Evolutionary conservation across 495 filamentous ascomycete genomes (phyloP).

Genomic region (Aspergillus affinis): DNA sequence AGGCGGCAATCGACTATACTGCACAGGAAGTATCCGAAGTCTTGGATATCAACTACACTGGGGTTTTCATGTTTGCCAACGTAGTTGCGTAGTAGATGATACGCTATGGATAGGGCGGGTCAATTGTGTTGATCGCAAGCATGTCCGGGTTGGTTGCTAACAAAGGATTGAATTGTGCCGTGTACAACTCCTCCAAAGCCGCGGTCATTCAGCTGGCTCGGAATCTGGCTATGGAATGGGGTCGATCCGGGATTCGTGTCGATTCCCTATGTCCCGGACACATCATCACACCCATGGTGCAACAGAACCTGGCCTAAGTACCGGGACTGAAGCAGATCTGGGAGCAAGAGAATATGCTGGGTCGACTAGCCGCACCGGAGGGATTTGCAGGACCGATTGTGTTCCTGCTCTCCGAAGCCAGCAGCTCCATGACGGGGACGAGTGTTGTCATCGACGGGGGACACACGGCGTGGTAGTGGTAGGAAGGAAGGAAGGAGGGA

Average conservation of each 20-base stretch:
- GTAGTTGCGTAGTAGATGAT: conserved; percentile 77
- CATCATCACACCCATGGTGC: conserved; percentile 63
- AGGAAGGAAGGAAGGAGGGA: not conserved
- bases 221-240: conserved; percentile 73
- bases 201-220: conserved; percentile 65
- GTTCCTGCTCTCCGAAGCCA: conserved; percentile 54
- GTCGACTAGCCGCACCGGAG: conserved; percentile 50
- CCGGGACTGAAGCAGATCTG: conserved; percentile 52
- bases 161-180: conserved; percentile 62
- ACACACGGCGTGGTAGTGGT: conserved; percentile 40
- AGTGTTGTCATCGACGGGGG: conserved; percentile 56
- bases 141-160: conserved; percentile 85
- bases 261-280: conserved; percentile 69
- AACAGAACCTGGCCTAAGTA: conserved; percentile 53
- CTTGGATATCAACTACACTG: conserved; percentile 72
- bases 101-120: conserved; percentile 55
- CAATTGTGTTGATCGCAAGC: conserved; percentile 70
- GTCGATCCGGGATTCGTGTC: conserved; percentile 62
- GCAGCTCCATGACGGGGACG: conserved; percentile 60
- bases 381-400: conserved; percentile 59
- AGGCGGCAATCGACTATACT: conserved; percentile 58
- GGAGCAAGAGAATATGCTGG: conserved; percentile 61
- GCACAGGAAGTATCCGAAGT: conserved; percentile 65
- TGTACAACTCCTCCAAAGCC: conserved; percentile 71
- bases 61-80: conserved; percentile 75